phyloP scores from a whole-genome alignment of 1,139 yeast species.

The Sugiyamaella castrensis region DNA sequence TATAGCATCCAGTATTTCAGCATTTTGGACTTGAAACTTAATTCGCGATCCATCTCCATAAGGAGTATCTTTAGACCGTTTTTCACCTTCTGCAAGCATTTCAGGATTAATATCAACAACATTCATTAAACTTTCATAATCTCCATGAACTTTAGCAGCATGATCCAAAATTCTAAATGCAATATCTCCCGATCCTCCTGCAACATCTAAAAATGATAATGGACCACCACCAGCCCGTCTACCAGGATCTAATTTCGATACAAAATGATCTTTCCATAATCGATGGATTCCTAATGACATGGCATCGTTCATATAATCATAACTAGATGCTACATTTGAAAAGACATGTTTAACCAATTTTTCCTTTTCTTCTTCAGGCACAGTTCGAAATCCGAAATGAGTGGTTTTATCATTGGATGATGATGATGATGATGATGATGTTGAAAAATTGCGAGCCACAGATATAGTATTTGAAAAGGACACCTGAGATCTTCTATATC shows the following conservation, averaged over 20 bases:
- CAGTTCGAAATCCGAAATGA: constrained; percentile 90
- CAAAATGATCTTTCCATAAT: constrained; percentile 91
- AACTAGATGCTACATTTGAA: constrained; percentile 89
- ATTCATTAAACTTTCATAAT: constrained; percentile 74
- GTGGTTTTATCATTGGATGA: constrained; percentile 48
- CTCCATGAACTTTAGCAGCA: constrained; percentile 77
- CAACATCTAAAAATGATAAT: constrained; percentile 86
- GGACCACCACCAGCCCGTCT: constrained; percentile 86
- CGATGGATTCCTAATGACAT: constrained; percentile 96
- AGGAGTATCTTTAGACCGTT: constrained; percentile 53
- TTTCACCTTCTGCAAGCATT: constrained; percentile 90
- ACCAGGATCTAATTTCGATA: constrained; percentile 87
- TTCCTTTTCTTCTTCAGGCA: constrained; percentile 78
- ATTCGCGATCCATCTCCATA: constrained; percentile 59
- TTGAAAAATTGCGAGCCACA: no score
- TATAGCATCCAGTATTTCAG: constrained; percentile 81
- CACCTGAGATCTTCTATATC: no score
- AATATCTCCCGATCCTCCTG: constrained; percentile 99
- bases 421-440: constrained; percentile 3
- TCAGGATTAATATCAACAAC: constrained; percentile 94
- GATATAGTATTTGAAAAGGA: no score
- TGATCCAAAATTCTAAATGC: constrained; percentile 94
- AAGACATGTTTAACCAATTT: constrained; percentile 81
- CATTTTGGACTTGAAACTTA: constrained; percentile 82
- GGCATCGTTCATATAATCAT: constrained; percentile 96